Evolutionary conservation across 140 eudicot genomes (phyloP).

Genomic region (Oenanthe javanica): DNA sequence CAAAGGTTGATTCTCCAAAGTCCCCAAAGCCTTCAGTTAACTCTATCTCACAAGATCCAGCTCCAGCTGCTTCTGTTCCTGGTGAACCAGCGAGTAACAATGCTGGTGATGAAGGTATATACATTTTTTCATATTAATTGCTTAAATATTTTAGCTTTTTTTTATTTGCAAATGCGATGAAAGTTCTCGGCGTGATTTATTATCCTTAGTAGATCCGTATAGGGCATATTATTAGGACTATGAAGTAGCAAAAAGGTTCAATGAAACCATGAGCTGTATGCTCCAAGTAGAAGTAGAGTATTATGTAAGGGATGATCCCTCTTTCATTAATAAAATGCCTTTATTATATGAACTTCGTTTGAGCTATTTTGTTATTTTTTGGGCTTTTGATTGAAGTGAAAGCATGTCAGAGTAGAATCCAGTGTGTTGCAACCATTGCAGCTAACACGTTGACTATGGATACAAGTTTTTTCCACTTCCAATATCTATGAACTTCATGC

Average conservation of each 20-base stretch:
- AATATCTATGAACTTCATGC: neutral
- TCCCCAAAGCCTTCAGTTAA: slow-evolving; percentile 28
- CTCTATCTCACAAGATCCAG: slow-evolving; percentile 28
- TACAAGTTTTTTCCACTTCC: too few relatives aligned
- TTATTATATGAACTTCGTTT: too few relatives aligned
- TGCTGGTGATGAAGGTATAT: slow-evolving; percentile 50
- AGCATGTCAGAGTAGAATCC: neutral
- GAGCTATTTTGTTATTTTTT: neutral
- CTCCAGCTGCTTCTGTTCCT: slow-evolving; percentile 21
- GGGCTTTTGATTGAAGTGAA: neutral
- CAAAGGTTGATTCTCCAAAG: slow-evolving; percentile 24
- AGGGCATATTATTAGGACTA: too few relatives aligned
- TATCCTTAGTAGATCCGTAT: too few relatives aligned
- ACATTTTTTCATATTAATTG: neutral
- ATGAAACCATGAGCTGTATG: too few relatives aligned
- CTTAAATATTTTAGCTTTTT: neutral
- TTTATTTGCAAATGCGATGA: neutral
- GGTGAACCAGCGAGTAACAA: slow-evolving; percentile 33
- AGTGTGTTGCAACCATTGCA: neutral
- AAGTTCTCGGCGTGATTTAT: too few relatives aligned
- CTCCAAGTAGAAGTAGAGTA: too few relatives aligned
- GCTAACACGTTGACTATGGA: neutral
- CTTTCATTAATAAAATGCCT: too few relatives aligned
- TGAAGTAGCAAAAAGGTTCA: too few relatives aligned
- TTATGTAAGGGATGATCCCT: too few relatives aligned